These are phyloP conservation scores for Kodamaea ohmeri DNA, from an alignment of 1,139 yeast species.

Conservation along the genomic window DNA sequence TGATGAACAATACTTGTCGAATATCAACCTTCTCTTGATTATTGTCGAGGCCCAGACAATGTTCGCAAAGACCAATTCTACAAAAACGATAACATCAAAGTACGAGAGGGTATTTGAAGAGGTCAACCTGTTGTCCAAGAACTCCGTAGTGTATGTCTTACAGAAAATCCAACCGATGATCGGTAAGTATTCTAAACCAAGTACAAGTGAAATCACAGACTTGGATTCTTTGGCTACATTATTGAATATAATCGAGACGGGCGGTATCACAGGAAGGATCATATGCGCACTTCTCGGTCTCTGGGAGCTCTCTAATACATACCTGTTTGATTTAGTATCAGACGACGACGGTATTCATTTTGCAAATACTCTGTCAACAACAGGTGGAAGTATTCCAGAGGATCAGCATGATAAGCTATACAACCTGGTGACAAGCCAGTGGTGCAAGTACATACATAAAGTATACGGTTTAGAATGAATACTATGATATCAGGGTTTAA, in stretches of 20 bases:
- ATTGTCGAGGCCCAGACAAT: constrained; percentile 18
- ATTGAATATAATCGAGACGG: constrained; percentile 19
- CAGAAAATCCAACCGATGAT: constrained; percentile 19
- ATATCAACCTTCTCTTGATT: constrained; percentile 21
- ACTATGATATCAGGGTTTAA: constrained; percentile 11
- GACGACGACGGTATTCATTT: constrained; percentile 9
- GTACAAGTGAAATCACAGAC: constrained; percentile 1
- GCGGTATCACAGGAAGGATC: constrained; percentile 27
- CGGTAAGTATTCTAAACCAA: constrained; percentile 6
- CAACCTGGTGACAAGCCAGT: constrained; percentile 12
- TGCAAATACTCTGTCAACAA: background rate
- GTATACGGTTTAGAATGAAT: constrained; percentile 22
- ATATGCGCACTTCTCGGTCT: constrained; percentile 32
- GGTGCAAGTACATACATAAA: constrained; percentile 20
- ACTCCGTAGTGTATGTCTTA: constrained; percentile 21
- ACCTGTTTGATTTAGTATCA: constrained; percentile 16
- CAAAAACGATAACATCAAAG: background rate
- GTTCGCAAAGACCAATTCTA: constrained; percentile 6
- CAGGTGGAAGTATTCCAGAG: background rate
- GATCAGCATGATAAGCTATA: background rate
- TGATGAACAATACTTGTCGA: constrained; percentile 19
- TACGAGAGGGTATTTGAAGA: constrained; percentile 4
- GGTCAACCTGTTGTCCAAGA: constrained; percentile 13
- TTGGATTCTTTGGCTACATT: constrained; percentile 13
- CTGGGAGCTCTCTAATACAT: constrained; percentile 32